Evolutionary conservation across 768 basidiomycete species (phyloP), one percentile per base, ranked within the genome.

Genomic region (Rhodosporidiobolus sp.): DNA sequence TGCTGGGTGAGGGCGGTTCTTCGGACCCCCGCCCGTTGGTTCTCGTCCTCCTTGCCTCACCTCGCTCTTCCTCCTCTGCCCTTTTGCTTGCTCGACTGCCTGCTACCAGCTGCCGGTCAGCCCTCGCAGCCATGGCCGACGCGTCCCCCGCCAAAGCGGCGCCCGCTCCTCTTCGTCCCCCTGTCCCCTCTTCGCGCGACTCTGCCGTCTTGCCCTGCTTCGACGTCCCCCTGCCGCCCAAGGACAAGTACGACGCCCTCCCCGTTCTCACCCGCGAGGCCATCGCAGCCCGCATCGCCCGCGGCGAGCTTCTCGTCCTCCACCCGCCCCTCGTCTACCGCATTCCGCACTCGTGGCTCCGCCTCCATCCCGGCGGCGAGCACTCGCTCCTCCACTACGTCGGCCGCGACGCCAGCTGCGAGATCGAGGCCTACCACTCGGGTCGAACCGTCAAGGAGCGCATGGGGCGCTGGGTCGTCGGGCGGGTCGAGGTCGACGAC

Each of bases 351-450:
- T 20, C 57, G 16, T 76, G 75, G 75, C 71, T 76, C 60, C 48
- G 56, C 6, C 35, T 68, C 11, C 75, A 76, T 26, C 96, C 96
- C 1, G 96, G 96, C 54, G 94, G 95, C 50, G 81, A 86, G 8
- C 88, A 97, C 60, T 86, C 93, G 22, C 87, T 99, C 68, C 87
- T 95, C 34, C 96, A 99, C 82, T 97, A 94, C 78, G 88, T 97
- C 53, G 96, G 95, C 6, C 86, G 95, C 66, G 94, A 99, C 79
- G 94, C 95, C 0, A 87, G 91, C 0, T 90, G 95, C 83, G 96
- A 99, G 81, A 90, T 98, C 46, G 87, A 91, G 73, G 95, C 93
- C 30, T 97, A 90, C 82, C 96, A 99, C 80, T 46, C 65, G 35
- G 75, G 61, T 3, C 54, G 45, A 28, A 76, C 75, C 20, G 75